Evolutionary conservation across 2,329 filamentous ascomycete genomes (phyloP).

Genomic region (Tolypocladium tundrense): DNA sequence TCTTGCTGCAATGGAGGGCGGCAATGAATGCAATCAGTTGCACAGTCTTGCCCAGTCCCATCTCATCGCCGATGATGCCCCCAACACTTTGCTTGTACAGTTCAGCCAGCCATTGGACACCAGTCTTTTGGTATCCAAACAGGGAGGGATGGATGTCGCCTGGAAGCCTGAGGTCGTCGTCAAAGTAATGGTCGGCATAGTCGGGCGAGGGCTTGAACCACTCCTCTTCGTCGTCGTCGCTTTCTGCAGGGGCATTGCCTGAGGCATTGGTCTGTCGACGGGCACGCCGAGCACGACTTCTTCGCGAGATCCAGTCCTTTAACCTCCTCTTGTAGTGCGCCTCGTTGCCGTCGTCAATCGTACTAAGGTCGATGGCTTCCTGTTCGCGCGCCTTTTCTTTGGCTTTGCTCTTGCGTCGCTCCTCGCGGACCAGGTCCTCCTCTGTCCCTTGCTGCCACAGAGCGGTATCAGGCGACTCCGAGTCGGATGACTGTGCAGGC

Average conservation of each 20-base stretch:
- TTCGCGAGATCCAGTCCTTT: constrained; percentile 57
- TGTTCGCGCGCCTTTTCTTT: constrained; percentile 24
- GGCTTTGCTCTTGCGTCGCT: constrained; percentile 31
- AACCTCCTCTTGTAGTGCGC: constrained; percentile 66
- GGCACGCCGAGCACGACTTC: constrained; percentile 30
- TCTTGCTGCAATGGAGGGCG: constrained; percentile 83
- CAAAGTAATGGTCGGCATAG: constrained; percentile 63
- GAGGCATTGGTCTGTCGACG: constrained; percentile 24
- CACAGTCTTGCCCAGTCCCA: constrained; percentile 94
- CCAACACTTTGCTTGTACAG: constrained; percentile 82
- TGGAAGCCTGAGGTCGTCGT: constrained; percentile 68
- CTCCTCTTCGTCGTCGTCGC: constrained; percentile 43
- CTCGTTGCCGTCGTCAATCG: constrained; percentile 85
- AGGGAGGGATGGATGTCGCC: constrained; percentile 88
- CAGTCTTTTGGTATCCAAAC: constrained; percentile 95
- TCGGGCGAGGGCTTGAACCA: constrained; percentile 85
- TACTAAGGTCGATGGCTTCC: constrained; percentile 37
- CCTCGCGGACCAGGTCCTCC: constrained; percentile 25
- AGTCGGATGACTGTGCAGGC: constrained; percentile 19
- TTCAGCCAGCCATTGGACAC: constrained; percentile 93
- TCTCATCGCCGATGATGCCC: constrained; percentile 93
- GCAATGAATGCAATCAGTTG: constrained; percentile 70
- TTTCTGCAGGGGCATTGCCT: constrained; percentile 26
- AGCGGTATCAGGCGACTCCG: constrained; percentile 23
- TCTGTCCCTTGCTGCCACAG: constrained; percentile 28